Conservation (phyloP, 208 protist genomes). For the Trypanosoma grayi region DNA sequence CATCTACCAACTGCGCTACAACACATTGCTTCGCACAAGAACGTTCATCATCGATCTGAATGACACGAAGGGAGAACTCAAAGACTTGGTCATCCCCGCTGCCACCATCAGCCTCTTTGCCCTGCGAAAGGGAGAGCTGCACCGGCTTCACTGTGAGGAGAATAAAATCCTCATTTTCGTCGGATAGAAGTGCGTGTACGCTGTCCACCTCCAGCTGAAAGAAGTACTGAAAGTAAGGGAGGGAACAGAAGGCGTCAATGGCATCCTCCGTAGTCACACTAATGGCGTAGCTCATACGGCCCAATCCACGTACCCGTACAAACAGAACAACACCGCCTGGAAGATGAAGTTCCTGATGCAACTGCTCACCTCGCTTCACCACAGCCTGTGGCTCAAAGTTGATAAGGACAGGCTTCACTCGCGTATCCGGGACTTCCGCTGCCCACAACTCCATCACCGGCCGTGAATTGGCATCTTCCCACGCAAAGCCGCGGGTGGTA, state of each 20-base stretch:
- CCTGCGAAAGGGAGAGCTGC: slow-evolving; percentile 44
- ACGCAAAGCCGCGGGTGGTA: slow-evolving; percentile 58
- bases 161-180: slow-evolving; percentile 29
- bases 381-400: slow-evolving; percentile 62
- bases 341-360: slow-evolving; percentile 31
- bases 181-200: slow-evolving; percentile 43
- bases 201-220: slow-evolving; percentile 51
- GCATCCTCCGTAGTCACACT: slow-evolving; percentile 66
- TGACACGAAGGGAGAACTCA: slow-evolving; percentile 33
- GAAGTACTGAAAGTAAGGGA: slow-evolving; percentile 63
- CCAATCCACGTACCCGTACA: slow-evolving; percentile 62
- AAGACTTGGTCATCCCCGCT: slow-evolving; percentile 48
- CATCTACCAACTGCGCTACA: slow-evolving; percentile 50
- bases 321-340: slow-evolving; percentile 51
- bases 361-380: slow-evolving; percentile 25
- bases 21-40: slow-evolving; percentile 54
- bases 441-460: slow-evolving; percentile 38
- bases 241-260: slow-evolving; percentile 54
- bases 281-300: slow-evolving; percentile 65
- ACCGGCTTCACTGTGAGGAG: slow-evolving; percentile 51
- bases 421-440: slow-evolving; percentile 1
- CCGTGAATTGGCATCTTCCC: slow-evolving; percentile 37
- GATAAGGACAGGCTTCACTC: slow-evolving; percentile 27
- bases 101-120: slow-evolving; percentile 5
- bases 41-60: slow-evolving; percentile 79